Conservation (phyloP, 176 grass and related monocot species). For the maize (Zea mays) region DNA sequence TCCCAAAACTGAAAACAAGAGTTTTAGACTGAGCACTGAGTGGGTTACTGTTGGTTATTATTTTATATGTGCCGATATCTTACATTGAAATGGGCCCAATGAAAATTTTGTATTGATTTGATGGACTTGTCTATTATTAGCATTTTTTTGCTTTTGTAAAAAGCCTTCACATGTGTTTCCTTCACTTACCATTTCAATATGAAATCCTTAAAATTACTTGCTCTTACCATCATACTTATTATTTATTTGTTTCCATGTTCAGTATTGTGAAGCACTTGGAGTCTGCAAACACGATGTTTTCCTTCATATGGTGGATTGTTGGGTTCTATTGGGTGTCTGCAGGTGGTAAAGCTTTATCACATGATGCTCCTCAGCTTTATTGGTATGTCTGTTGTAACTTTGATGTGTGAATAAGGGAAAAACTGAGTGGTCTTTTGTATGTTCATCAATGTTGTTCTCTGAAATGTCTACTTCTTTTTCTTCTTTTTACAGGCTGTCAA, state of each 20-base stretch:
- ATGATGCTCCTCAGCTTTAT: constrained; percentile 88
- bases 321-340: constrained; percentile 96
- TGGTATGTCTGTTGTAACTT: constrained; percentile 54
- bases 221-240: constrained; percentile 1
- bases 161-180: background rate
- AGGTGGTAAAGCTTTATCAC: constrained; percentile 69
- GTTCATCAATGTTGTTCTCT: constrained; percentile 30
- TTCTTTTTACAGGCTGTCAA: constrained; percentile 70
- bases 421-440: background rate
- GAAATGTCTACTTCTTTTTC: constrained; percentile 32
- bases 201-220: constrained; percentile 15
- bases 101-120: background rate
- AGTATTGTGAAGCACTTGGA: constrained; percentile 89
- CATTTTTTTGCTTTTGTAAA: background rate
- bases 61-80: background rate
- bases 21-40: background rate
- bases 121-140: background rate
- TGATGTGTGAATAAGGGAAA: background rate
- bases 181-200: constrained; percentile 28
- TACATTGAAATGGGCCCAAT: background rate
- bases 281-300: constrained; percentile 97
- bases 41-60: background rate
- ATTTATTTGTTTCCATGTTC: constrained; percentile 26
- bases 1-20: background rate
- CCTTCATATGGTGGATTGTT: constrained; percentile 98